Percentiles rank a stretch among this genome's conserved stretches.
Evolutionary conservation across 345 rosid species (phyloP).

Genomic region (Murraya paniculata): DNA sequence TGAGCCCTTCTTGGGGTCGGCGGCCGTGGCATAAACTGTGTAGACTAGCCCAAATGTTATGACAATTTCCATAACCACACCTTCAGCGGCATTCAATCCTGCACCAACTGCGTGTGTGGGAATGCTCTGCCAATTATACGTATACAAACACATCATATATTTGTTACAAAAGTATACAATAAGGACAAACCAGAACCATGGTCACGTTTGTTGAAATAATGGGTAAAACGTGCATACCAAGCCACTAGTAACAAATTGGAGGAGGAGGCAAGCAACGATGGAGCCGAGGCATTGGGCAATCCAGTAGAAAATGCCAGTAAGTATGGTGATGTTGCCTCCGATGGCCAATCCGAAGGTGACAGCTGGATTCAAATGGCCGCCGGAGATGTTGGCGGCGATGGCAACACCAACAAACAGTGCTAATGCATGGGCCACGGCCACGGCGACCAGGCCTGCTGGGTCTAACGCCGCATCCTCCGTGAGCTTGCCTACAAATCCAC

Average conservation of each 20-base stretch:
- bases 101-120: slow-evolving; percentile 77
- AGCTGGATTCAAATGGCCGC: slow-evolving; percentile 88
- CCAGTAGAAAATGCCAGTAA: slow-evolving; percentile 82
- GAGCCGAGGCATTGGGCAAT: slow-evolving; percentile 87
- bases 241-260: slow-evolving; percentile 55
- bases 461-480: slow-evolving; percentile 69
- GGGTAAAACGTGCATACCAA: slow-evolving; percentile 21
- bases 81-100: slow-evolving; percentile 55
- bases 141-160: background rate
- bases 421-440: slow-evolving; percentile 80
- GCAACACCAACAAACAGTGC: slow-evolving; percentile 80
- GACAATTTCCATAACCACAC: slow-evolving; percentile 71
- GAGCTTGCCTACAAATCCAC: slow-evolving; percentile 41
- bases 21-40: slow-evolving; percentile 86
- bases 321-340: slow-evolving; percentile 78
- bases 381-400: slow-evolving; percentile 83
- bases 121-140: slow-evolving; percentile 44
- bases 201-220: background rate
- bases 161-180: background rate
- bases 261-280: slow-evolving; percentile 80
- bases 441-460: slow-evolving; percentile 80
- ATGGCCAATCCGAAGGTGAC: slow-evolving; percentile 83
- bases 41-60: slow-evolving; percentile 77
- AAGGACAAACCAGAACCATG: no score
- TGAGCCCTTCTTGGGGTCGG: slow-evolving; percentile 80